phyloP scores from a whole-genome alignment of 2,329 filamentous ascomycete species.

The Aureobasidium sp. region DNA sequence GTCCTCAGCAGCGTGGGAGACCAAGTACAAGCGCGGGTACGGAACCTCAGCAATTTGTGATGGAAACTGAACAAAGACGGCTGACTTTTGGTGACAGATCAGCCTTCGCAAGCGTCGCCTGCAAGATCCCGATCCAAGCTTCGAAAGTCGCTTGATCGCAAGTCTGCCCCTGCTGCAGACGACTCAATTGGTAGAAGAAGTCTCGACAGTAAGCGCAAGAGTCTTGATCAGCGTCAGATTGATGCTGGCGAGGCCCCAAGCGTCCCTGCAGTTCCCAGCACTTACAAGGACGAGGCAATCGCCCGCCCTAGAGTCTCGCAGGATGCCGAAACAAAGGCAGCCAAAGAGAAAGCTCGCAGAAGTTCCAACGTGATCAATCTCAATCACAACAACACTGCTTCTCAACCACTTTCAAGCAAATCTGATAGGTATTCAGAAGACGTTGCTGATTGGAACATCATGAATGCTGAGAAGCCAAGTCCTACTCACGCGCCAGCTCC shows the following conservation, averaged over 20 bases:
- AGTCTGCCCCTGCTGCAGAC: background rate
- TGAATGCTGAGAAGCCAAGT: constrained; percentile 12
- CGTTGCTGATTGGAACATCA: constrained; percentile 53
- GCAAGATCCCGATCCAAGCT: constrained; percentile 2
- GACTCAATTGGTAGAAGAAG: background rate
- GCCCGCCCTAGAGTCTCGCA: background rate
- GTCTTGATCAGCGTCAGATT: constrained; percentile 6
- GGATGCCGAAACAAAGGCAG: background rate
- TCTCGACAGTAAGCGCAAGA: constrained; percentile 4
- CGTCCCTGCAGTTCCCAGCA: constrained; percentile 1
- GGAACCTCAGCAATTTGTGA: background rate
- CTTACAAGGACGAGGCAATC: background rate
- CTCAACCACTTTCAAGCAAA: constrained; percentile 1
- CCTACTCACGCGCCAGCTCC: constrained; percentile 11
- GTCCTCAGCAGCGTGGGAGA: background rate
- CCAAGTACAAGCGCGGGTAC: background rate
- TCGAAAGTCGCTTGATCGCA: constrained; percentile 2
- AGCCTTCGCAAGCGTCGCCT: background rate
- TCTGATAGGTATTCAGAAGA: constrained; percentile 46
- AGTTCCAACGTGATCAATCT: constrained; percentile 11
- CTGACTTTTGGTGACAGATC: constrained; percentile 5
- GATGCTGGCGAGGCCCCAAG: background rate
- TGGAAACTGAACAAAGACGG: background rate
- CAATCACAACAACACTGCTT: background rate
- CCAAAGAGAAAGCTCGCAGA: constrained; percentile 4